Evolutionary conservation across 805 yeast genomes (phyloP).

Genomic region (Saturnispora diversa): DNA sequence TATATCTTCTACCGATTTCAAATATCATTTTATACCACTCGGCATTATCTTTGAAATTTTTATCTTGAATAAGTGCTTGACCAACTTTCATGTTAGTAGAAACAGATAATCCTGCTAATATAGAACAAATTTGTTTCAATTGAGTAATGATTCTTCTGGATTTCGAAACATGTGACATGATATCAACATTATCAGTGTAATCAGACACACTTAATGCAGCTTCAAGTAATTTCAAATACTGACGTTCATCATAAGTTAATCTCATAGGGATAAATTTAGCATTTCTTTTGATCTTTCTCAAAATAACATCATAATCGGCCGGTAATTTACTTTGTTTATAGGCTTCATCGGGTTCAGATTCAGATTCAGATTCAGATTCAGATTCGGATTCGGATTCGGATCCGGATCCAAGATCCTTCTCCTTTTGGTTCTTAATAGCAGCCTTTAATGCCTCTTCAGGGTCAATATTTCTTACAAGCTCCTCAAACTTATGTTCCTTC

Average conservation of each 20-base stretch:
- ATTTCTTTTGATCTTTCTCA: conserved; percentile 36
- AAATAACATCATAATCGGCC: conserved; percentile 15
- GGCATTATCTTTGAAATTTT: conserved; percentile 60
- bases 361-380: conserved; percentile 14
- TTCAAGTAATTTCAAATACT: conserved; percentile 54
- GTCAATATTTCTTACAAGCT: conserved; percentile 14
- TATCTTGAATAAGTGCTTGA: conserved; percentile 52
- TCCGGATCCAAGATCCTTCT: conserved; percentile 13
- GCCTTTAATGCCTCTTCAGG: conserved; percentile 15
- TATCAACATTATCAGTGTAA: conserved; percentile 72
- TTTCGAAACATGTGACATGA: conserved; percentile 56
- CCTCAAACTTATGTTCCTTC: conserved; percentile 34
- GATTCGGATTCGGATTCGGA: conserved; percentile 13
- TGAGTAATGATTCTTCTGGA: conserved; percentile 65
- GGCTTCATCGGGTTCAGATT: conserved; percentile 15
- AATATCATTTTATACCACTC: conserved; percentile 65
- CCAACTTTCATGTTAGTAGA: conserved; percentile 71
- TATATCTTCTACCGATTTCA: conserved; percentile 74
- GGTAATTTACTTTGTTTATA: conserved; percentile 12
- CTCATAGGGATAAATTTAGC: conserved; percentile 61
- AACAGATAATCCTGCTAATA: conserved; percentile 68
- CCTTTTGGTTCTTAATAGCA: conserved; percentile 17
- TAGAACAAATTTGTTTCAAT: conserved; percentile 68
- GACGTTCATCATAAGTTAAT: conserved; percentile 59
- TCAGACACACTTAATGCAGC: conserved; percentile 75